These are phyloP conservation scores for Fonsecaea pugnacius DNA, from an alignment of 2,329 filamentous ascomycete genomes.

Conservation along the genomic window DNA sequence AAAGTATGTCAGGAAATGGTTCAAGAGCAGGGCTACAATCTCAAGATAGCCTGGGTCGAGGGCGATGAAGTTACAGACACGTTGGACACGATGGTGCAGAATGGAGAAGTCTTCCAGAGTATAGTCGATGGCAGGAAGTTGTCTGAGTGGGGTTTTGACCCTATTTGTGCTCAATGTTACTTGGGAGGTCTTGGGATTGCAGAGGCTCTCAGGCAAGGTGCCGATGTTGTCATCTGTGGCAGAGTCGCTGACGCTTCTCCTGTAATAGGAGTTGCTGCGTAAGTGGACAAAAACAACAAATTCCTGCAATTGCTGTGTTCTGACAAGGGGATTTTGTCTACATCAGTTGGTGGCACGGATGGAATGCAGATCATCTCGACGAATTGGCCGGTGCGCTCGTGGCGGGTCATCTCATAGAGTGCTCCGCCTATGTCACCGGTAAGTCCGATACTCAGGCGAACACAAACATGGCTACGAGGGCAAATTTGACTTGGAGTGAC, in stretches of 20 bases:
- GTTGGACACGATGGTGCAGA: conserved; percentile 42
- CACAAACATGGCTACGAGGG: no score
- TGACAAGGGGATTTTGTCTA: no score
- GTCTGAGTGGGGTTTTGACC: conserved; percentile 8
- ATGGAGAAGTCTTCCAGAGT: conserved; percentile 38
- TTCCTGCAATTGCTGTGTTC: not conserved
- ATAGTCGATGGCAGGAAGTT: conserved; percentile 2
- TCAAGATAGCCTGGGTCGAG: conserved; percentile 46
- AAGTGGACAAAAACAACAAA: no score
- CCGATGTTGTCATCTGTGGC: conserved; percentile 43
- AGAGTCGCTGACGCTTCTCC: conserved; percentile 40
- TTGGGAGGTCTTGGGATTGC: conserved; percentile 54
- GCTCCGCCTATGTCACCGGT: conserved; percentile 35
- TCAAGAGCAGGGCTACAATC: conserved; percentile 38
- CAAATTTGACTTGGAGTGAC: no score
- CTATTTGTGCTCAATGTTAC: conserved; percentile 45
- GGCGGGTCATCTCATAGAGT: conserved; percentile 44
- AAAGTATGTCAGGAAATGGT: conserved; percentile 39
- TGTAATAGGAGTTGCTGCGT: conserved; percentile 35
- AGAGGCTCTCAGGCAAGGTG: conserved; percentile 38
- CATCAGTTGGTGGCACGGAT: conserved; percentile 28
- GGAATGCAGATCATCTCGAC: conserved; percentile 30
- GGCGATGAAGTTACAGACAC: conserved; percentile 44
- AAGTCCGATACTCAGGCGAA: no score
- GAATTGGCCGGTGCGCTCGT: conserved; percentile 34